Evolutionary conservation across 129 eudicot species (phyloP).

Genomic region (Chrysanthemum seticuspe): DNA sequence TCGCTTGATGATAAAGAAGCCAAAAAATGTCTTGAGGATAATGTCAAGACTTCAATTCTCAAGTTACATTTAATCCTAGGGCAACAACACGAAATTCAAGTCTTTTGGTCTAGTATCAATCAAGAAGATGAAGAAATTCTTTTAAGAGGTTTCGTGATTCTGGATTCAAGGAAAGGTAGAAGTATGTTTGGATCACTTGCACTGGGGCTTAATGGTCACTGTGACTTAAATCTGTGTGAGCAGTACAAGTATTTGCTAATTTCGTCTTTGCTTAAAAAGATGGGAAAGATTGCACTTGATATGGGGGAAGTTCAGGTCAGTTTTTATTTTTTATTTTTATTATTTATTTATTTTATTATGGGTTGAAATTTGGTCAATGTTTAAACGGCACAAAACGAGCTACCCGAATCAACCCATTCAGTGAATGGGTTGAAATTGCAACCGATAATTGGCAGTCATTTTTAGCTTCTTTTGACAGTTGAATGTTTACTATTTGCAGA

Average conservation of each 20-base stretch:
- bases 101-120: slow-evolving; percentile 59
- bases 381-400: no score
- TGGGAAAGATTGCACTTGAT: slow-evolving; percentile 75
- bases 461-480: background rate
- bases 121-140: slow-evolving; percentile 50
- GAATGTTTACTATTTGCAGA: slow-evolving; percentile 44
- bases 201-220: slow-evolving; percentile 34
- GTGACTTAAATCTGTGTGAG: slow-evolving; percentile 17
- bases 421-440: no score
- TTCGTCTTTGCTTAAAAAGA: slow-evolving; percentile 55
- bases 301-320: slow-evolving; percentile 72
- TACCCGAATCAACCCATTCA: background rate
- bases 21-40: slow-evolving; percentile 27
- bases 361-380: background rate
- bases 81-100: slow-evolving; percentile 22
- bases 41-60: slow-evolving; percentile 48
- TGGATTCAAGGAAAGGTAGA: slow-evolving; percentile 68
- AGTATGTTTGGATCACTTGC: slow-evolving; percentile 48
- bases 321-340: background rate
- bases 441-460: no score
- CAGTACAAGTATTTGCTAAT: slow-evolving; percentile 42
- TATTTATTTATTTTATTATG: background rate
- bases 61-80: slow-evolving; percentile 45
- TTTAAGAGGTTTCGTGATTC: slow-evolving; percentile 64
- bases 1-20: slow-evolving; percentile 47